Percentiles rank a stretch among this genome's conserved stretches.
phyloP scores from a whole-genome alignment of 495 filamentous ascomycete species.

The Pyrenula massariospora region DNA sequence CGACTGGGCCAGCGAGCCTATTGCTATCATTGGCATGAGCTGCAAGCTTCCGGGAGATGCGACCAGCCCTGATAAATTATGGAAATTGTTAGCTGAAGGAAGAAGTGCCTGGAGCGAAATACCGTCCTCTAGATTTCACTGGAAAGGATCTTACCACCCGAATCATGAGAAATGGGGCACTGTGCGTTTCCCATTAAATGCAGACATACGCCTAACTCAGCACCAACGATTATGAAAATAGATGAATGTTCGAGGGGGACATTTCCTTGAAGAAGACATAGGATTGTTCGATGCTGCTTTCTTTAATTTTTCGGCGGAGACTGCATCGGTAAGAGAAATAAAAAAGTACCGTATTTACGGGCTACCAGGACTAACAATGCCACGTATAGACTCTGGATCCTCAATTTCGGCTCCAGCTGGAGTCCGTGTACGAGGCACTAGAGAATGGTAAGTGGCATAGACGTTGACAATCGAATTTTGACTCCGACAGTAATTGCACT shows the following conservation, averaged over 20 bases:
- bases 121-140: conserved; percentile 8
- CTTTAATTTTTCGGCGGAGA: conserved; percentile 24
- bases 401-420: conserved; percentile 15
- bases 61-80: conserved; percentile 4
- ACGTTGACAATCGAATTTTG: not conserved
- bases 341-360: conserved; percentile 42
- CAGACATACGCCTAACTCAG: too few relatives aligned
- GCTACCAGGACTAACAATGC: too few relatives aligned
- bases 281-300: conserved; percentile 46
- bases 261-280: conserved; percentile 39
- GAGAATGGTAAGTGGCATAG: conserved; percentile 12
- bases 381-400: conserved; percentile 32
- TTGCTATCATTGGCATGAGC: conserved; percentile 5
- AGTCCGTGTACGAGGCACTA: conserved; percentile 15
- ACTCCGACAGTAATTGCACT: too few relatives aligned
- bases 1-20: too few relatives aligned
- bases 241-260: conserved; percentile 13
- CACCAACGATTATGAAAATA: not conserved
- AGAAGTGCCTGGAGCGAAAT: conserved; percentile 5
- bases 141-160: conserved; percentile 10
- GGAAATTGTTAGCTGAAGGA: conserved; percentile 14
- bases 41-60: conserved; percentile 9
- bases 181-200: not conserved
- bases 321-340: conserved; percentile 32
- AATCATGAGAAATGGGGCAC: conserved; percentile 1